A percentile compares a stretch with the other conserved stretches of the same genome.
Evolutionary conservation across 2,329 filamentous ascomycete genomes (phyloP).

Genomic region (Aspergillus niger): DNA sequence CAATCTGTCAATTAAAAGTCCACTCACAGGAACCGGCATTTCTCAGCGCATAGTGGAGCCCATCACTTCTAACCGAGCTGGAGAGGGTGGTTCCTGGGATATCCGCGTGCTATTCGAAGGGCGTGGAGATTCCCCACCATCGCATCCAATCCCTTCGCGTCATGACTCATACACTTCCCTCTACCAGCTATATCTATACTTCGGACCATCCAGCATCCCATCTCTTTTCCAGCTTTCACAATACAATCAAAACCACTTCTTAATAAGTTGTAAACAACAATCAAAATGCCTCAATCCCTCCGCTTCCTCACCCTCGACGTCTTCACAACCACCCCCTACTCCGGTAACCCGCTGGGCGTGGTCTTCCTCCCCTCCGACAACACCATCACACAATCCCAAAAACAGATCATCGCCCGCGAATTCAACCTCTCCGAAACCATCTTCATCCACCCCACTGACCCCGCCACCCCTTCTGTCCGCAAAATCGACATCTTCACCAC

Average conservation of each 20-base stretch:
- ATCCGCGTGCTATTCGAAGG: not conserved
- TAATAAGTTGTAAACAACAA: too few species aligned
- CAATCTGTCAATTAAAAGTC: too few species aligned
- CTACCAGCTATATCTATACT: not conserved
- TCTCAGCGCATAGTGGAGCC: too few species aligned
- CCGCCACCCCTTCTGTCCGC: constrained; percentile 16
- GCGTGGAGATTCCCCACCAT: not conserved
- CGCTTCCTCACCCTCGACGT: constrained; percentile 37
- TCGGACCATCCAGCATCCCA: not conserved
- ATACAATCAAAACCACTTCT: too few species aligned
- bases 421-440: constrained; percentile 63
- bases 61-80: not conserved
- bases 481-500: constrained; percentile 58
- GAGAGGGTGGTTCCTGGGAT: not conserved
- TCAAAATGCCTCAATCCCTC: not conserved
- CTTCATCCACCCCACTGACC: constrained; percentile 48
- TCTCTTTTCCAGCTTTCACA: not conserved
- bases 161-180: not conserved
- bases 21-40: too few species aligned
- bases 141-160: not conserved
- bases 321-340: constrained; percentile 45
- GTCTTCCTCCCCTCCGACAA: constrained; percentile 47
- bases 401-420: constrained; percentile 57
- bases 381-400: constrained; percentile 48
- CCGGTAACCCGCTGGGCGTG: constrained; percentile 60